Percentiles rank a stretch among this genome's conserved stretches.
These are phyloP conservation scores for Penicillium digitatum DNA, from an alignment of 2,329 filamentous ascomycete species.

Conservation along the genomic window DNA sequence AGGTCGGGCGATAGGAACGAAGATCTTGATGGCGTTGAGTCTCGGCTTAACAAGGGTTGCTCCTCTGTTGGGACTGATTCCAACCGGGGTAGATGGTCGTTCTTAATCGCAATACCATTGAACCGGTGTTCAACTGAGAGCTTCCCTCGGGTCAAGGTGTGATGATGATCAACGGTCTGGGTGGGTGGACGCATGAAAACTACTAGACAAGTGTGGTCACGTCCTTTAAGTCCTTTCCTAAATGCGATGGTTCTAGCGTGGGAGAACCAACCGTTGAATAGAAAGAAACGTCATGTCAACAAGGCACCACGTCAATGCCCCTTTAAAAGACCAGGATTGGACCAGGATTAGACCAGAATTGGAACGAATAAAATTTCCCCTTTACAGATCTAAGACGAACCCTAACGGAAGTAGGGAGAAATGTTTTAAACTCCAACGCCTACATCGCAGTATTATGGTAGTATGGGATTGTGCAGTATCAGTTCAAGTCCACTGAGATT, in stretches of 20 bases:
- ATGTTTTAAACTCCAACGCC: background rate
- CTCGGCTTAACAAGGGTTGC: constrained; percentile 13
- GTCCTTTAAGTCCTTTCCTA: background rate
- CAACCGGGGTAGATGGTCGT: constrained; percentile 3
- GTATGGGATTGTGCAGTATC: no score
- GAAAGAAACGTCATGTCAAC: background rate
- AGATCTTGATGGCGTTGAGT: background rate
- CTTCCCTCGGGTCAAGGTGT: constrained; percentile 12
- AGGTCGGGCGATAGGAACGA: background rate
- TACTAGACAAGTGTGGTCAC: constrained; percentile 5
- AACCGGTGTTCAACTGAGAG: constrained; percentile 1
- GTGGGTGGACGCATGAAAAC: constrained; percentile 9
- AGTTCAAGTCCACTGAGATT: no score
- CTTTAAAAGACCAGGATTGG: background rate
- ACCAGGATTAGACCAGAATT: background rate
- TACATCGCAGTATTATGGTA: background rate
- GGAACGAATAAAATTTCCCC: background rate
- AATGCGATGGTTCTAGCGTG: background rate
- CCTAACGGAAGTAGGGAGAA: background rate
- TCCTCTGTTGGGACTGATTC: constrained; percentile 17
- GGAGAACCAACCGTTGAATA: background rate
- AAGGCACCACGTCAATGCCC: background rate
- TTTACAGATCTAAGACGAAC: background rate
- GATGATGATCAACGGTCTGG: constrained; percentile 7
- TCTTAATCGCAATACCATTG: constrained; percentile 6